Evolutionary conservation across 352 stramenopile species (phyloP), one percentile per base, ranked within the genome.

Genomic region (Globisporangium echinulatum): DNA sequence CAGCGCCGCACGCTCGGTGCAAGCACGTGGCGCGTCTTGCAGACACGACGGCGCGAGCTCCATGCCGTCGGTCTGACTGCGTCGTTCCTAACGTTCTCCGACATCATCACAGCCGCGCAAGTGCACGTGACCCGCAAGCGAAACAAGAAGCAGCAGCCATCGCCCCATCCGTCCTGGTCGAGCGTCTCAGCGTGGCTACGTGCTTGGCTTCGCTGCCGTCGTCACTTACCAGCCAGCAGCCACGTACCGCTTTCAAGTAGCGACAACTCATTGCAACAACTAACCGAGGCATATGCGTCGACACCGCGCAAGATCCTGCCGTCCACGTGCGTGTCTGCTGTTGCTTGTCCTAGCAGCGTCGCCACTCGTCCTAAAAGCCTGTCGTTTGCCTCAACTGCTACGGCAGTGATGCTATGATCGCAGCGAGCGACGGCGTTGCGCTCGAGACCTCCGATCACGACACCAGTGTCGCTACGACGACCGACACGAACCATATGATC

Each of bases 1-100:
- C 66, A 67, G 57, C 58, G 59, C 39, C 75, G 77, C 14, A 68
- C 85, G 42, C 58, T 90, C 8, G 77, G 77, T 1, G 49, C 70
- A 10, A 74, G 60, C 43, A 85, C 77, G 25, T 90, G 79, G 77
- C 40, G 64, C 13, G 64, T 59, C 10, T 52, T 90, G 17, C 51
- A 63, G n/a, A 44, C 54, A 2, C 75, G 76, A 6, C 74, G 79
- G 11, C 54, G 51, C 5, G 66, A 83, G 49, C 57, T 88, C 5
- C 67, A 75, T 36, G 33, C 57, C 8, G 58, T 61, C 4, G 68
- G 64, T 0, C 66, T 71, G 43, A 25, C 7, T 2, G 38, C 1
- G 10, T n/a, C 66, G n/a, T 77, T 80, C 52, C 33, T 80, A 5
- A 69, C 72, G 13, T 58, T 71, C 40, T 49, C 68, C 7, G 70